A percentile compares a stretch with the other conserved stretches of the same genome.
Conservation (phyloP, 257 asterid genomes). For the Hygrophila difformis region DNA sequence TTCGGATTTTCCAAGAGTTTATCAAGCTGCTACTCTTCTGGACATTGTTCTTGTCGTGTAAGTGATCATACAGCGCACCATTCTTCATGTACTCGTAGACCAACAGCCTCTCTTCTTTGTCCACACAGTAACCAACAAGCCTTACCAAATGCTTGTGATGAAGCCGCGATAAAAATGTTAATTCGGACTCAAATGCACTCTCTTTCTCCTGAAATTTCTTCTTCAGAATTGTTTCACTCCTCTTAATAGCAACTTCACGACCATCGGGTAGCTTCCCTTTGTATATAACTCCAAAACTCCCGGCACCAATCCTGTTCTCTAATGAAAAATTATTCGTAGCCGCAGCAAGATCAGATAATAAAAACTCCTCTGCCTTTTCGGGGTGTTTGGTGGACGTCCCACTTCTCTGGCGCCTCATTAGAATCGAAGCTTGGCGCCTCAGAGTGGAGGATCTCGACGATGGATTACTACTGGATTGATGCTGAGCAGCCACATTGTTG, state of each 20-base stretch:
- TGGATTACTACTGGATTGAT: conserved; percentile 40
- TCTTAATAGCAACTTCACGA: conserved; percentile 79
- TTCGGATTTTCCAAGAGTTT: conserved; percentile 86
- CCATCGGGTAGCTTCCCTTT: conserved; percentile 66
- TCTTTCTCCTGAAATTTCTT: conserved; percentile 90
- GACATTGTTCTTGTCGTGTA: conserved; percentile 55
- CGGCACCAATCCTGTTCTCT: conserved; percentile 80
- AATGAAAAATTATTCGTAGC: conserved; percentile 61
- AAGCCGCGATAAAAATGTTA: conserved; percentile 66
- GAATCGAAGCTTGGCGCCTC: conserved; percentile 66
- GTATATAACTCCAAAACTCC: conserved; percentile 85
- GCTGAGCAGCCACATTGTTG: conserved; percentile 24
- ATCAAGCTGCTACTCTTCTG: conserved; percentile 39
- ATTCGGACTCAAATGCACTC: conserved; percentile 74
- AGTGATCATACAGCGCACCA: conserved; percentile 84
- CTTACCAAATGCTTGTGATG: conserved; percentile 93
- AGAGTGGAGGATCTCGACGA: conserved; percentile 84
- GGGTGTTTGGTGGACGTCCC: conserved; percentile 80
- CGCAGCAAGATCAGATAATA: conserved; percentile 47
- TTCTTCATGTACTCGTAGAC: conserved; percentile 92
- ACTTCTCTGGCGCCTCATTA: conserved; percentile 87
- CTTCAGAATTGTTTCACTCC: conserved; percentile 63
- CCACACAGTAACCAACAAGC: conserved; percentile 79
- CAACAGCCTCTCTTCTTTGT: conserved; percentile 63
- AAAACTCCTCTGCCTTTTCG: conserved; percentile 76